Base-by-base conservation (phyloP, 257 asterid species). In the Solanum raphanifolium region DNA sequence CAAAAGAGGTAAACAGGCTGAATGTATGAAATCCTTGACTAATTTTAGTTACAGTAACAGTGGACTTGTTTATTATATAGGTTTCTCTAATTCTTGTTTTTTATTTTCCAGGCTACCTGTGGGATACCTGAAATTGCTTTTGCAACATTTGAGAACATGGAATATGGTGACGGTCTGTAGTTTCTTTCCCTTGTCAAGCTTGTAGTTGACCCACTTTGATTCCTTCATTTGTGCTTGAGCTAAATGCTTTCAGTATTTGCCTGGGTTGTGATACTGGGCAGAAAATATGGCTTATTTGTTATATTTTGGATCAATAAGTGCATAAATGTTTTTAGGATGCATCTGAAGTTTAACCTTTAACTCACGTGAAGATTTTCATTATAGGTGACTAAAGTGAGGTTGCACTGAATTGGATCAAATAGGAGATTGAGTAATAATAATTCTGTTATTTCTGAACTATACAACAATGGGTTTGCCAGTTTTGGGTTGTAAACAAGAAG, bases 101-200 rank as follows among this genome's bases (percentile, higher is more conserved):
- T 84, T 31, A 86, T 86, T 91, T 87, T 60, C 89, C 90, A 97
- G 99, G 99, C 99, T 90, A 93, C 97, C 84, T 95, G 99, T 75
- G 99, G 98, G 85, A 97, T 97, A 88, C 99, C 99, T 89, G 99
- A 97, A 92, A 90, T 97, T 89, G 94, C 99, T 72, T 92, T 92
- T 89, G 89, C 98, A 39, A 97, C 99, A 90, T 97, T 95, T 89
- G 99, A 97, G 90, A 97, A 97, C 91, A 97, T 97, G 99, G 99
- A 97, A 90, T 97, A 93, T 87, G 99, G 99, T 86, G 99, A 97
- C 90, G 98, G 99, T 96, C 41, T 75, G 94, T 90, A 20, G 83
- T 89, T 90, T 39, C 86, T 86, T 87, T 72, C 75, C 78, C 65
- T 88, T 76, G 18, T 83, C 87, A 71, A 87, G 84, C 39, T 89